phyloP scores from a whole-genome alignment of 108 stramenopile genomes.

The Cyclostephanos invisitatus region DNA sequence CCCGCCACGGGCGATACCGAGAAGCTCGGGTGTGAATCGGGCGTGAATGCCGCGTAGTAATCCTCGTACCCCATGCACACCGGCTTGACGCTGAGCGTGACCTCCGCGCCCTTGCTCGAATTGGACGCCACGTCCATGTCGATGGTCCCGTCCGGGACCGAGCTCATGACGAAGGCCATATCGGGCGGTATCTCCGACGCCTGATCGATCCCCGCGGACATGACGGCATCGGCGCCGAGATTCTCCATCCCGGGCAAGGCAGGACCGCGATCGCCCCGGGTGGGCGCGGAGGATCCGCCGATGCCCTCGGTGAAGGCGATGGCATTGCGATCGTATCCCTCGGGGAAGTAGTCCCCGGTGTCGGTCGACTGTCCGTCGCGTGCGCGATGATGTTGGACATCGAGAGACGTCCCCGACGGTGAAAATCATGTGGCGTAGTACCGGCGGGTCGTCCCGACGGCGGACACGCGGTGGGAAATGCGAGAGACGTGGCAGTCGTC shows the following conservation, averaged over 20 bases:
- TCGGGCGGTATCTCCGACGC: constrained; percentile 71
- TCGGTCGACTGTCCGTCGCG: constrained; percentile 54
- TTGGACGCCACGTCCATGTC: constrained; percentile 65
- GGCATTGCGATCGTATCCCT: constrained; percentile 71
- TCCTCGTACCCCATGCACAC: constrained; percentile 90
- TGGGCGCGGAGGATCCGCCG: constrained; percentile 53
- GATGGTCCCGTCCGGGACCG: constrained; percentile 69
- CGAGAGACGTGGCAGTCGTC: neutral
- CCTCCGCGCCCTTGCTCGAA: constrained; percentile 41
- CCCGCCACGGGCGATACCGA: constrained; percentile 69
- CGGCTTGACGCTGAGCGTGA: constrained; percentile 58
- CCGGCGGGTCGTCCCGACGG: too few species aligned
- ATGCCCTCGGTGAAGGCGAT: constrained; percentile 70
- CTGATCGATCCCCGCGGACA: constrained; percentile 67
- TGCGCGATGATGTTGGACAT: neutral
- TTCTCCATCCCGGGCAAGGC: constrained; percentile 84
- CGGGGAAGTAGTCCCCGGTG: constrained; percentile 84
- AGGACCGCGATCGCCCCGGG: constrained; percentile 54
- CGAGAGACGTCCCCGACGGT: too few species aligned
- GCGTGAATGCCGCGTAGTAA: constrained; percentile 71
- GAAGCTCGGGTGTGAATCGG: constrained; percentile 77
- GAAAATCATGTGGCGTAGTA: neutral
- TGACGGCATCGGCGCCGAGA: constrained; percentile 66
- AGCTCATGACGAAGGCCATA: constrained; percentile 79
- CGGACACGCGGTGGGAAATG: too few species aligned